Conservation (phyloP, 1,139 yeast genomes). For the Geotrichum siamense region DNA sequence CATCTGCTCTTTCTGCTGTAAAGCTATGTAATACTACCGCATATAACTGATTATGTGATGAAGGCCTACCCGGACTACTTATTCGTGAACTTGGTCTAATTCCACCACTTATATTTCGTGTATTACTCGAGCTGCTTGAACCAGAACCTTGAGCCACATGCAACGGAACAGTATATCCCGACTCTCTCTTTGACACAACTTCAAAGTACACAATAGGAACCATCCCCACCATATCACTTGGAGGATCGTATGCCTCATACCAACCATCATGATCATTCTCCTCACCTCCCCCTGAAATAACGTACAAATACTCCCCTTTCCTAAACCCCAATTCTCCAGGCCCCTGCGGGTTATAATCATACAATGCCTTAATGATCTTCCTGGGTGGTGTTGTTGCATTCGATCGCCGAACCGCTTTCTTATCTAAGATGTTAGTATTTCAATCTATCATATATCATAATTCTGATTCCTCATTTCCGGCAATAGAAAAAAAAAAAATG, state of each 20-base stretch:
- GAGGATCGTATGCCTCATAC: constrained; percentile 91
- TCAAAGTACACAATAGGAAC: constrained; percentile 85
- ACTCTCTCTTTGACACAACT: constrained; percentile 52
- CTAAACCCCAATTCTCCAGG: constrained; percentile 73
- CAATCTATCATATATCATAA: too few species aligned
- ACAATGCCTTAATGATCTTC: constrained; percentile 76
- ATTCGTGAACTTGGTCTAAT: constrained; percentile 5
- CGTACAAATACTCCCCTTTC: constrained; percentile 86
- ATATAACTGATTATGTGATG: constrained; percentile 39
- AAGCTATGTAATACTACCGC: constrained; percentile 75
- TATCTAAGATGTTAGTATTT: too few species aligned
- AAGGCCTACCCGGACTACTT: constrained; percentile 3
- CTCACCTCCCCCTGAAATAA: constrained; percentile 49
- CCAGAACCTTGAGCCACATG: constrained; percentile 15
- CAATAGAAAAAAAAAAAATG: too few species aligned
- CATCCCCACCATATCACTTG: constrained; percentile 68
- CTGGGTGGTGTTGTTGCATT: constrained; percentile 47
- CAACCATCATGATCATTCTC: constrained; percentile 61
- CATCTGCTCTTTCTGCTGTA: constrained; percentile 83
- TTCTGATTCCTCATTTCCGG: too few species aligned
- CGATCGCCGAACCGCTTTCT: constrained; percentile 4
- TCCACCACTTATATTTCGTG: constrained; percentile 8
- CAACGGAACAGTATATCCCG: constrained; percentile 40
- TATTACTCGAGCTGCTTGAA: not conserved
- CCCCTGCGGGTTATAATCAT: constrained; percentile 70